phyloP scores from a whole-genome alignment of 2,329 filamentous ascomycete genomes.

The Ceratocystis lukuohia region DNA sequence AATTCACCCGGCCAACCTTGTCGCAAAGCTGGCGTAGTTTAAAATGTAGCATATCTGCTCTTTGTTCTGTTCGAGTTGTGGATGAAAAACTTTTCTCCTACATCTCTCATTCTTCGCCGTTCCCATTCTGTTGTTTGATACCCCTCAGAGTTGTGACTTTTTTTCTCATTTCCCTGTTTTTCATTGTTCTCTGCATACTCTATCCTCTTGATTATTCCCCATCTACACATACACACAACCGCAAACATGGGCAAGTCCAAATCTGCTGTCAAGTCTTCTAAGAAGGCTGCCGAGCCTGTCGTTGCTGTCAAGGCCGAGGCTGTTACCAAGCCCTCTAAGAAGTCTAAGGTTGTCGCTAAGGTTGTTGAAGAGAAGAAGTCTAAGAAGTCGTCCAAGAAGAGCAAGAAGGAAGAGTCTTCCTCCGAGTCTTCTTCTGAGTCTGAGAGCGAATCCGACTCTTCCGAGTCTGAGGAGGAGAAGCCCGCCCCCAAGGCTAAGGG shows the following conservation, averaged over 20 bases:
- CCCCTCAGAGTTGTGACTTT: conserved; percentile 15
- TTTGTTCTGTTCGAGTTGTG: conserved; percentile 13
- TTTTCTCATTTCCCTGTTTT: conserved; percentile 15
- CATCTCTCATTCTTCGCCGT: conserved; percentile 8
- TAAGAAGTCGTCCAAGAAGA: conserved; percentile 29
- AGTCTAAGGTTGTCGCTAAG: conserved; percentile 51
- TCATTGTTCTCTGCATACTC: conserved; percentile 13
- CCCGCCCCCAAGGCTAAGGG: conserved; percentile 13
- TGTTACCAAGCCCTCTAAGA: conserved; percentile 49
- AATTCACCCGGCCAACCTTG: conserved; percentile 19
- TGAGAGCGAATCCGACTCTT: conserved; percentile 29
- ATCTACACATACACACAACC: conserved; percentile 22
- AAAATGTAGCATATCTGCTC: conserved; percentile 12
- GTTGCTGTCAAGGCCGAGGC: conserved; percentile 31
- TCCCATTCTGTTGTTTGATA: conserved; percentile 20
- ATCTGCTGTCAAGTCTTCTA: conserved; percentile 40
- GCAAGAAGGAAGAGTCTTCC: conserved; percentile 31
- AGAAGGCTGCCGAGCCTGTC: conserved; percentile 37
- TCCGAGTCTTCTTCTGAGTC: conserved; percentile 26
- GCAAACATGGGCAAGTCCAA: conserved; percentile 53
- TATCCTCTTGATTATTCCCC: conserved; percentile 19
- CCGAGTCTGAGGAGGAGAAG: conserved; percentile 28
- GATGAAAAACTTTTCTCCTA: conserved; percentile 14
- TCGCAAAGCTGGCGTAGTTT: conserved; percentile 13
- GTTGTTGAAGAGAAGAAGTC: conserved; percentile 28